A percentile compares a stretch with the other conserved stretches of the same genome.
These are phyloP conservation scores for Cinnamomum micranthum DNA, from an alignment of 164 flowering plant genomes.

Conservation along the genomic window DNA sequence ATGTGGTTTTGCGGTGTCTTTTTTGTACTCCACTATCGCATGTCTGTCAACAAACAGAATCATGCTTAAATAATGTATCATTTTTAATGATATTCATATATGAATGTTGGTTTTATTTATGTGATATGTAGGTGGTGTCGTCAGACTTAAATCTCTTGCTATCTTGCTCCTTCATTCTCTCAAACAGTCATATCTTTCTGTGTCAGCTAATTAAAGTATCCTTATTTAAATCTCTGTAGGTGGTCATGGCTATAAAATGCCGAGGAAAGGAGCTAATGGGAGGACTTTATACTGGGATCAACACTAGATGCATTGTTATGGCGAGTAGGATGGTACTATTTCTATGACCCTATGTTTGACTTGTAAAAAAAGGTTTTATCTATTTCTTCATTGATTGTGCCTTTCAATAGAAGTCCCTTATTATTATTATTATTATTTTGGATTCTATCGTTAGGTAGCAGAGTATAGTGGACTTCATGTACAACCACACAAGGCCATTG, in stretches of 20 bases:
- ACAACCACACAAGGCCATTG: constrained; percentile 98
- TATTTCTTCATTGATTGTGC: background rate
- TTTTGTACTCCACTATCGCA: background rate
- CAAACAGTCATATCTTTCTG: background rate
- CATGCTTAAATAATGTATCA: no score
- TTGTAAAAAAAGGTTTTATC: background rate
- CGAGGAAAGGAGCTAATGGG: constrained; percentile 66
- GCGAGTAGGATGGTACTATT: constrained; percentile 88
- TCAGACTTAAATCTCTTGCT: background rate
- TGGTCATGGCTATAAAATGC: constrained; percentile 85
- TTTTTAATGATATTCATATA: no score
- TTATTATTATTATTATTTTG: background rate
- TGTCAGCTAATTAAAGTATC: background rate
- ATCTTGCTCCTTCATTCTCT: background rate
- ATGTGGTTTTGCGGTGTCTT: no score
- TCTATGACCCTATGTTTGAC: background rate
- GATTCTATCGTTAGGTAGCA: constrained; percentile 49
- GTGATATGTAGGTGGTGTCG: background rate
- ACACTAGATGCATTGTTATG: constrained; percentile 63
- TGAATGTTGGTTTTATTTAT: no score
- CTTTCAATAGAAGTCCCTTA: background rate
- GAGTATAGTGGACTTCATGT: constrained; percentile 72
- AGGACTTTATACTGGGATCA: constrained; percentile 79
- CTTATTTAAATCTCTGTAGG: constrained; percentile 38
- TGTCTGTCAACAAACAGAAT: background rate